phyloP scores from a whole-genome alignment of 768 basidiomycete genomes.

The Mycena haematopus region DNA sequence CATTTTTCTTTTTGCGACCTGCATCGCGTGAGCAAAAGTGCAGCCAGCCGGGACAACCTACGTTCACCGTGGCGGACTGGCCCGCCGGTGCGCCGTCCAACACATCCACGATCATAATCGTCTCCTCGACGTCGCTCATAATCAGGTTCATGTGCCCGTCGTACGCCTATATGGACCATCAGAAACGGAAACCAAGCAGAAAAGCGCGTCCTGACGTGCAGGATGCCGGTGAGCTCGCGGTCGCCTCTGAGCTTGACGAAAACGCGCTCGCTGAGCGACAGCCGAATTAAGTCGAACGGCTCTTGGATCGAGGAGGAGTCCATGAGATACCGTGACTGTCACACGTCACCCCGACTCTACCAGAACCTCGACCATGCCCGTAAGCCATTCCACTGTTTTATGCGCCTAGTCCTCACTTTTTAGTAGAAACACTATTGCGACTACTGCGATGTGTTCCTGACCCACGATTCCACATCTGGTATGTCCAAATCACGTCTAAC shows the following conservation, averaged over 20 bases:
- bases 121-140: constrained; percentile 96
- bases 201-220: constrained; percentile 72
- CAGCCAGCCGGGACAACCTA: constrained; percentile 37
- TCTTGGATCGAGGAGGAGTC: constrained; percentile 85
- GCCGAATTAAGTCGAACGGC: constrained; percentile 95
- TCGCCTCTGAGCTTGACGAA: constrained; percentile 98
- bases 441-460: constrained; percentile 93
- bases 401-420: constrained; percentile 18
- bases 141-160: constrained; percentile 99
- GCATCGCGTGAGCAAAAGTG: not conserved
- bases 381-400: constrained; percentile 42
- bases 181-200: constrained; percentile 20
- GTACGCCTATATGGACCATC: constrained; percentile 71
- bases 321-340: constrained; percentile 51
- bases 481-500: constrained; percentile 30
- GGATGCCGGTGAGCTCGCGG: constrained; percentile 86
- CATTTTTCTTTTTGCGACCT: constrained; percentile 94
- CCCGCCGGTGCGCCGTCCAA: constrained; percentile 67
- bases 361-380: constrained; percentile 60
- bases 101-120: constrained; percentile 92
- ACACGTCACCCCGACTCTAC: constrained; percentile 8
- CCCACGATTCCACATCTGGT: constrained; percentile 95
- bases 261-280: constrained; percentile 96
- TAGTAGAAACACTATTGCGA: constrained; percentile 90
- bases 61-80: constrained; percentile 67